Conservation (phyloP, 441 rosid genomes). For the Pelargonium citronellum region DNA sequence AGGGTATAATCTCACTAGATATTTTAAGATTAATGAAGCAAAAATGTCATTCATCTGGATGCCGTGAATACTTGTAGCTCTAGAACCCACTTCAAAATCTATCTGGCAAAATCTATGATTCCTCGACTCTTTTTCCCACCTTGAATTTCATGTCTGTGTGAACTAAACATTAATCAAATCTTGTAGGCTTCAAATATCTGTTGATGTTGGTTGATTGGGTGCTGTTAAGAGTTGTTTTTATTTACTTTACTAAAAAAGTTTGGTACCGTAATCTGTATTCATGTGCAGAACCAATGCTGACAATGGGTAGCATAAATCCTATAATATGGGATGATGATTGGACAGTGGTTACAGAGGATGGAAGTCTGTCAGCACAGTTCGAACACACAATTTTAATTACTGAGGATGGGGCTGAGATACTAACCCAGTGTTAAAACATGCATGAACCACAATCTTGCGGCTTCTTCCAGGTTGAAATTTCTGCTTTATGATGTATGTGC, state of each 20-base stretch:
- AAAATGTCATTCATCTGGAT: neutral
- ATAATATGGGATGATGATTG: constrained; percentile 81
- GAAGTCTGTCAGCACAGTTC: constrained; percentile 86
- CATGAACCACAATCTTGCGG: neutral
- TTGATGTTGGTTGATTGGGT: neutral
- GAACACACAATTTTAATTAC: constrained; percentile 89
- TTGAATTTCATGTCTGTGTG: neutral
- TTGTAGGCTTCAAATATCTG: neutral
- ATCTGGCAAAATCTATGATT: neutral
- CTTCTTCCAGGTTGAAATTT: neutral
- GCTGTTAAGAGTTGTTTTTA: neutral
- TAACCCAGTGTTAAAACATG: constrained; percentile 43
- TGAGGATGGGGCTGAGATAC: constrained; percentile 73
- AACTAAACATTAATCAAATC: neutral
- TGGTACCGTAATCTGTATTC: neutral
- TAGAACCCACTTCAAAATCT: neutral
- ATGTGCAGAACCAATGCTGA: constrained; percentile 76
- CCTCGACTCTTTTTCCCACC: neutral
- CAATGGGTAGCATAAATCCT: constrained; percentile 70
- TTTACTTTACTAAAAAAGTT: neutral
- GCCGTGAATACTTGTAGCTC: neutral
- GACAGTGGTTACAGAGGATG: constrained; percentile 89
- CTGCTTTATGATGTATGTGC: neutral
- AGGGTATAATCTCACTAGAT: neutral
- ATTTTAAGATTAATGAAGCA: neutral